Evolutionary conservation across 441 rosid species (phyloP).

Genomic region (Gossypium laxum): DNA sequence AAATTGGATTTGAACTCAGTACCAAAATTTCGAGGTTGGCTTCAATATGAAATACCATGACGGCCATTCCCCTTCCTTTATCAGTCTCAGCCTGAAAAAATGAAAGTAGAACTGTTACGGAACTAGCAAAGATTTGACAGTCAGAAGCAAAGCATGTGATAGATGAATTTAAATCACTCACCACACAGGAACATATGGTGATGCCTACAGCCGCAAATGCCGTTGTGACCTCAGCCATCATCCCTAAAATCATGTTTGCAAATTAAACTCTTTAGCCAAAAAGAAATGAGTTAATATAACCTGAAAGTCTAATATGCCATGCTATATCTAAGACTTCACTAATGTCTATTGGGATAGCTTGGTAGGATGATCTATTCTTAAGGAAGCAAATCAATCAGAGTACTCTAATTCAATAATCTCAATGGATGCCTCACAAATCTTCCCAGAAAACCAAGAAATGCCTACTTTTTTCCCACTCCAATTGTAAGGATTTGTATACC

Average conservation of each 20-base stretch:
- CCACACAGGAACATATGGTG: constrained; percentile 77
- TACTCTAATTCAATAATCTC: not conserved
- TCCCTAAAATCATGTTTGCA: constrained; percentile 37
- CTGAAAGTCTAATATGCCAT: not conserved
- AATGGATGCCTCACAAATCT: not conserved
- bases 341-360: not conserved
- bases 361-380: not conserved
- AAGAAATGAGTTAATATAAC: not conserved
- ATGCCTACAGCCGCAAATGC: constrained; percentile 61
- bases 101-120: constrained; percentile 9
- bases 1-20: constrained; percentile 14
- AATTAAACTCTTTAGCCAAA: constrained; percentile 4
- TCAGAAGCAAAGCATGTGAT: not conserved
- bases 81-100: constrained; percentile 66
- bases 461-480: not conserved
- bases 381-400: not conserved
- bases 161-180: constrained; percentile 31
- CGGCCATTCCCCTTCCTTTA: constrained; percentile 81
- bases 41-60: constrained; percentile 80
- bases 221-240: constrained; percentile 80
- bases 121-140: not conserved
- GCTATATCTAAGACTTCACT: not conserved
- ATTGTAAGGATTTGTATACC: not conserved
- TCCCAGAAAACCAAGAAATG: not conserved
- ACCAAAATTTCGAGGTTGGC: constrained; percentile 67